Evolutionary conservation across 768 basidiomycete genomes (phyloP).

Genomic region (Lepiota brunneoincarnata): DNA sequence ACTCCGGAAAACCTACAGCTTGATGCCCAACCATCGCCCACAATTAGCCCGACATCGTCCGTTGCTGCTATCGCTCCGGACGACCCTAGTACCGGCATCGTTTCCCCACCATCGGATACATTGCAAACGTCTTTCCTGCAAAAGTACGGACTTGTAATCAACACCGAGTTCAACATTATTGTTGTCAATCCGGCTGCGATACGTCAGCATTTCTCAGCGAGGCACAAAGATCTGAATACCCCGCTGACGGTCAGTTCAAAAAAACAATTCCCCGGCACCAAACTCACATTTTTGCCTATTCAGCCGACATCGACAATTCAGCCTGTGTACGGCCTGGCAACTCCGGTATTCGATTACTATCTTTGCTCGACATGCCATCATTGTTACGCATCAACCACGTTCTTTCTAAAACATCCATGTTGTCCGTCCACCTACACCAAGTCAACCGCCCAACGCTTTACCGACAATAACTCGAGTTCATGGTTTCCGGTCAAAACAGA

Average conservation of each 20-base stretch:
- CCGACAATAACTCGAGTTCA: background rate
- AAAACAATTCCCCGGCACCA: background rate
- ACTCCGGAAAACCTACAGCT: too few relatives aligned
- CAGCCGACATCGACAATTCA: background rate
- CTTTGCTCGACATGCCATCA: constrained; percentile 1
- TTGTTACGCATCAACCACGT: background rate
- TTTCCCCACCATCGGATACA: too few relatives aligned
- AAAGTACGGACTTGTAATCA: background rate
- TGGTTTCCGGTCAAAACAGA: constrained; percentile 5
- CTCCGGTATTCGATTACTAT: background rate
- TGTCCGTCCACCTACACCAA: background rate
- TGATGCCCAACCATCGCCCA: too few relatives aligned
- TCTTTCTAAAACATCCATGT: constrained; percentile 1
- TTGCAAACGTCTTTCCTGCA: background rate
- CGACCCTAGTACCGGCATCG: too few relatives aligned
- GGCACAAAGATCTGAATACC: background rate
- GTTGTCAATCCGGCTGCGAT: constrained; percentile 2
- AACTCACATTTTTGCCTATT: constrained; percentile 1
- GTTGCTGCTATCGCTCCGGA: too few relatives aligned
- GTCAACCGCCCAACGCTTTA: background rate
- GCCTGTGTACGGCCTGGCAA: background rate
- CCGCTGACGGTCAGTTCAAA: background rate
- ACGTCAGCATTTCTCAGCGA: background rate
- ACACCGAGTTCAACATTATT: background rate
- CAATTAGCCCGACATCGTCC: too few relatives aligned